Evolutionary conservation across 305 asterid genomes (phyloP).

Genomic region (Vinca major): DNA sequence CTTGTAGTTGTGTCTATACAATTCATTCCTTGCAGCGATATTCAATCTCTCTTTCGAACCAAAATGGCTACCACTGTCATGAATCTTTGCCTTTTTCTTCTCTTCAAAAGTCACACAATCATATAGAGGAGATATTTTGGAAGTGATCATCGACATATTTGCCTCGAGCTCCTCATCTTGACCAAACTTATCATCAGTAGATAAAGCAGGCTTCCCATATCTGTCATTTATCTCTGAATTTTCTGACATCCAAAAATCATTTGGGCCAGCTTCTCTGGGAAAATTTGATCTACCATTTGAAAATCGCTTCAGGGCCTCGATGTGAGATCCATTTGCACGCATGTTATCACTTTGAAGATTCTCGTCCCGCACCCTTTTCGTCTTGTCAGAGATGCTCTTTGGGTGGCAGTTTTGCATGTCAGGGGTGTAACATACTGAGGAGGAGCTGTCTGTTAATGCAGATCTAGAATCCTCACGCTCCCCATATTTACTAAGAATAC

Average conservation of each 20-base stretch:
- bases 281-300: constrained; percentile 32
- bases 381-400: constrained; percentile 37
- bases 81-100: constrained; percentile 28
- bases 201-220: constrained; percentile 33
- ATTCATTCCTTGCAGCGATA: constrained; percentile 21
- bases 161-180: constrained; percentile 24
- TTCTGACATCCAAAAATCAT: constrained; percentile 42
- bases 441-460: constrained; percentile 87
- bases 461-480: constrained; percentile 88
- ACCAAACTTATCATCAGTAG: constrained; percentile 31
- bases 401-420: constrained; percentile 46
- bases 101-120: constrained; percentile 33
- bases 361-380: constrained; percentile 44
- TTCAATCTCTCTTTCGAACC: constrained; percentile 38
- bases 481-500: constrained; percentile 60
- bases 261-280: constrained; percentile 31
- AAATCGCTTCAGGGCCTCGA: constrained; percentile 35
- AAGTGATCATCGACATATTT: constrained; percentile 25
- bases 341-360: constrained; percentile 23
- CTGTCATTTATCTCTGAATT: constrained; percentile 30
- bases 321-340: constrained; percentile 32
- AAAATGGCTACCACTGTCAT: constrained; percentile 26
- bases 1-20: constrained; percentile 26
- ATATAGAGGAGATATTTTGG: constrained; percentile 25
- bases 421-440: constrained; percentile 62